phyloP scores from a whole-genome alignment of 768 basidiomycete genomes.

The Tylopilus plumbeoviolaceoides region DNA sequence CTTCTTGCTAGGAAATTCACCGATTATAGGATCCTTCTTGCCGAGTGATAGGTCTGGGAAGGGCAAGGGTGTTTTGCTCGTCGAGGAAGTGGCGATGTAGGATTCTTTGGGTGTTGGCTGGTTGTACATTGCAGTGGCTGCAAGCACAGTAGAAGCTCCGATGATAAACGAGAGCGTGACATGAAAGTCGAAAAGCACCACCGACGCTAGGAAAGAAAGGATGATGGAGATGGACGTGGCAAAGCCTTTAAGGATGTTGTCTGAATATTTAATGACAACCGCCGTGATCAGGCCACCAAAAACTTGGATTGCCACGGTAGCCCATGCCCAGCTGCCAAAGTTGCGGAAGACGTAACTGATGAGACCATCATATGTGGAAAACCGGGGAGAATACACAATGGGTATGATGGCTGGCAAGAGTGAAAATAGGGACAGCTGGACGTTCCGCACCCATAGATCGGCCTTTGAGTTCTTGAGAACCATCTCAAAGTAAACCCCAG shows the following conservation, averaged over 20 bases:
- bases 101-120: slow-evolving; percentile 48
- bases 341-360: slow-evolving; percentile 68
- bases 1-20: slow-evolving; percentile 49
- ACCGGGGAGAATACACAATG: slow-evolving; percentile 54
- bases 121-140: slow-evolving; percentile 95
- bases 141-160: slow-evolving; percentile 80
- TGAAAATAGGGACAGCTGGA: slow-evolving; percentile 86
- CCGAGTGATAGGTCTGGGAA: slow-evolving; percentile 44
- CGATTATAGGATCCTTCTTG: slow-evolving; percentile 54
- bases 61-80: slow-evolving; percentile 33
- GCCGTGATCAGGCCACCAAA: slow-evolving; percentile 93
- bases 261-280: slow-evolving; percentile 94
- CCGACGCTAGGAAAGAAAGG: slow-evolving; percentile 90
- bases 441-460: slow-evolving; percentile 88
- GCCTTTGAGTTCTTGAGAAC: slow-evolving; percentile 79
- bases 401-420: slow-evolving; percentile 86
- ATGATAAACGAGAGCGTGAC: slow-evolving; percentile 86
- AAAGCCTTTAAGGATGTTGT: slow-evolving; percentile 96
- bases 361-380: slow-evolving; percentile 43
- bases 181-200: slow-evolving; percentile 84
- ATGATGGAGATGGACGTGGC: slow-evolving; percentile 94
- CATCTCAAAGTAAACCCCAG: slow-evolving; percentile 94
- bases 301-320: slow-evolving; percentile 86
- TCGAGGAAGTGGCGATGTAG: slow-evolving; percentile 31
- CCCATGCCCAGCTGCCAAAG: slow-evolving; percentile 95